These are phyloP conservation scores for Fusarium denticulatum DNA, from an alignment of 2,329 filamentous ascomycete genomes.

Conservation along the genomic window DNA sequence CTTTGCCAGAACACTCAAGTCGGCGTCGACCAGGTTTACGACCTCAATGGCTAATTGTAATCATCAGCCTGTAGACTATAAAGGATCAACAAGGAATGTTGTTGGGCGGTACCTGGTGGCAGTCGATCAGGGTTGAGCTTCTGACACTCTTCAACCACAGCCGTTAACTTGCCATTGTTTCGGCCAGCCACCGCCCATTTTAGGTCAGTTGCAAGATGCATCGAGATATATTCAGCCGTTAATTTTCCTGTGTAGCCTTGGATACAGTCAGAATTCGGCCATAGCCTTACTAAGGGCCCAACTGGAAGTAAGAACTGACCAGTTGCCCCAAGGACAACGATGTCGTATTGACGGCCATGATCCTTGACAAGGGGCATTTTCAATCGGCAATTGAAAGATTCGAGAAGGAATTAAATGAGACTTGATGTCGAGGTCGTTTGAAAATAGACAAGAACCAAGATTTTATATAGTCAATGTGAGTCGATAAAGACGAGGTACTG, in stretches of 20 bases:
- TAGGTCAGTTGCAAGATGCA: conserved; percentile 75
- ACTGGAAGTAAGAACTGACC: conserved; percentile 51
- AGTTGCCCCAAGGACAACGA: conserved; percentile 67
- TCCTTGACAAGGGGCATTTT: conserved; percentile 58
- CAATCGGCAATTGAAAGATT: neutral
- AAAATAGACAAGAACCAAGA: neutral
- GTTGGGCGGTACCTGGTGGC: conserved; percentile 68
- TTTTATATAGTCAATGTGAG: neutral
- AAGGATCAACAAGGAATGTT: neutral
- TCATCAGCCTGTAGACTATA: neutral
- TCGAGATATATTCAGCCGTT: conserved; percentile 78
- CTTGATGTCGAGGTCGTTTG: neutral
- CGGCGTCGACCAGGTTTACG: conserved; percentile 56
- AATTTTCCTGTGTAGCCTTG: conserved; percentile 85
- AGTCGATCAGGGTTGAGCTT: conserved; percentile 73
- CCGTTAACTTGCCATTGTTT: conserved; percentile 77
- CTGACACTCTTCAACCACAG: conserved; percentile 73
- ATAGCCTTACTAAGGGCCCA: neutral
- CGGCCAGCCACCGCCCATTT: conserved; percentile 91
- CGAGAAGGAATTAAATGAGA: neutral
- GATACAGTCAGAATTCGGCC: conserved; percentile 13
- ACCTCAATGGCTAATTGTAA: conserved; percentile 60
- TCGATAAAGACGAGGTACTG: neutral
- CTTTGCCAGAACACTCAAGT: conserved; percentile 60
- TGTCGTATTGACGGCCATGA: conserved; percentile 64